Conservation (phyloP, 352 stramenopile species). For the Globisporangium irregulare region DNA sequence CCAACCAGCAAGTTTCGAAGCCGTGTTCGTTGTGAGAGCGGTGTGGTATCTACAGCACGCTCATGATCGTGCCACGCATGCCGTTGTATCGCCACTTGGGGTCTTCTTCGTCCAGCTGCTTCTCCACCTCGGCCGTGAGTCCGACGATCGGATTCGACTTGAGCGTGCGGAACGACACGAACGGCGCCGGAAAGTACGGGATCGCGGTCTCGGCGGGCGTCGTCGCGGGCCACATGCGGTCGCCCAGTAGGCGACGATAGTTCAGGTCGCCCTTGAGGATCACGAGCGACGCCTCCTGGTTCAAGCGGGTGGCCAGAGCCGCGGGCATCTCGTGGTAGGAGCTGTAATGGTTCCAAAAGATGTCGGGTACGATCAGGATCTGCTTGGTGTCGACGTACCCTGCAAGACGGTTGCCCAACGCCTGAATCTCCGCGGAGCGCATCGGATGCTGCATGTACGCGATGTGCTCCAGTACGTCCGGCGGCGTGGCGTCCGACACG, state of each 20-base stretch:
- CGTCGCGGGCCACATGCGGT: conserved; percentile 88
- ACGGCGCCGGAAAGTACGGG: conserved; percentile 63
- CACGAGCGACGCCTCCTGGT: conserved; percentile 67
- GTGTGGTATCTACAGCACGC: conserved; percentile 28
- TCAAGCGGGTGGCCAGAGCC: conserved; percentile 37
- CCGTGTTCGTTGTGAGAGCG: not conserved
- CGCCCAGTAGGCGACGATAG: conserved; percentile 94
- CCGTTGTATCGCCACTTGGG: conserved; percentile 64
- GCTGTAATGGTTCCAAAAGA: conserved; percentile 71
- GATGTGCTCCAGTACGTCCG: conserved; percentile 63
- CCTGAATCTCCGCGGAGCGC: conserved; percentile 41
- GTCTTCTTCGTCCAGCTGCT: conserved; percentile 48
- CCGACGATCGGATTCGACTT: conserved; percentile 73
- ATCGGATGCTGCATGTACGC: conserved; percentile 38
- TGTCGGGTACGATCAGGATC: conserved; percentile 24
- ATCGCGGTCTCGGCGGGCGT: conserved; percentile 84
- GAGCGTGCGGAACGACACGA: conserved; percentile 68
- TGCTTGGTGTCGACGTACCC: conserved; percentile 25
- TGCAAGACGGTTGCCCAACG: conserved; percentile 40
- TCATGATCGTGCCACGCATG: conserved; percentile 61
- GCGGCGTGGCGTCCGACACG: conserved; percentile 68
- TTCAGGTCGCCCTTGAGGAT: conserved; percentile 98
- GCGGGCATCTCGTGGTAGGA: conserved; percentile 72
- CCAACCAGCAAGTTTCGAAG: not conserved
- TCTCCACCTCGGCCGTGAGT: conserved; percentile 37